phyloP scores from a whole-genome alignment of 345 rosid genomes.

The Gossypium turneri region DNA sequence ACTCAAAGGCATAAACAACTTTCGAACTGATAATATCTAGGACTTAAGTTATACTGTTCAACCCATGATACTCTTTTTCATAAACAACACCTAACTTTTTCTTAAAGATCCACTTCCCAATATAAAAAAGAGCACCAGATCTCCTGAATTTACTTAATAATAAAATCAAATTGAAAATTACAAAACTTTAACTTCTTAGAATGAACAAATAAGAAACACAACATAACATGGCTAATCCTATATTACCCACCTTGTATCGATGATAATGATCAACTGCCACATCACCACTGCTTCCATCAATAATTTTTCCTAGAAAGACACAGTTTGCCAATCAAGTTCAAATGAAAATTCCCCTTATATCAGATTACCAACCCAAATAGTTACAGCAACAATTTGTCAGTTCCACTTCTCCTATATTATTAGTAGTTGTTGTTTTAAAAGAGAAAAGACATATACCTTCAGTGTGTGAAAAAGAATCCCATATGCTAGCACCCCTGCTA shows the following conservation, averaged over 20 bases:
- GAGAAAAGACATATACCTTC: slow-evolving; percentile 26
- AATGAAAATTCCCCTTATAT: background rate
- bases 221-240: background rate
- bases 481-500: slow-evolving; percentile 52
- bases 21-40: background rate
- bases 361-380: background rate
- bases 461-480: slow-evolving; percentile 55
- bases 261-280: slow-evolving; percentile 60
- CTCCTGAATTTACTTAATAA: background rate
- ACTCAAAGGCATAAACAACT: background rate
- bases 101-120: background rate
- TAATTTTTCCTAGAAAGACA: slow-evolving; percentile 36
- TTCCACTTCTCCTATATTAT: background rate
- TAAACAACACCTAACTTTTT: background rate
- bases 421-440: background rate
- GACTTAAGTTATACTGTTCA: background rate
- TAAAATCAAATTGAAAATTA: background rate
- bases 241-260: slow-evolving; percentile 47
- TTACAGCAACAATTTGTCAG: background rate
- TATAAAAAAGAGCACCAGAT: background rate
- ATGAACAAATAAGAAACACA: background rate
- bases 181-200: background rate
- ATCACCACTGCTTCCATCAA: slow-evolving; percentile 60
- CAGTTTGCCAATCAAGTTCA: background rate
- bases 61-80: background rate